Conservation (phyloP, 2,329 filamentous ascomycete species). For the Scopulariopsis brevicaulis region DNA sequence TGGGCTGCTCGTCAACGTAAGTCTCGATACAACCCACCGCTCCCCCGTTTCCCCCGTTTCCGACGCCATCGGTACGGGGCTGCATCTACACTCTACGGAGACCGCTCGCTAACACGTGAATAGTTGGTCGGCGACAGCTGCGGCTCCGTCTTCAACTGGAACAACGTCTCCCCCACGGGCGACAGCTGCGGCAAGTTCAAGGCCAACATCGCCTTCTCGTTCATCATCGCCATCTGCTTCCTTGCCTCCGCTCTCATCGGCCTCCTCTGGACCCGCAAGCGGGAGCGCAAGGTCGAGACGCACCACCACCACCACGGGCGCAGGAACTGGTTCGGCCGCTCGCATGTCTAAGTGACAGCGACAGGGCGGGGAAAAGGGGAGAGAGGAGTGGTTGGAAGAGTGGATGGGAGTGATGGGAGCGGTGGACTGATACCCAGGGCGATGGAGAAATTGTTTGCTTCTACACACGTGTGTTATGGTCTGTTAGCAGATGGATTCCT, state of each 20-base stretch:
- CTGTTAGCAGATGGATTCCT: no score
- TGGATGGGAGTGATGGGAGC: neutral
- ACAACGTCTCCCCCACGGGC: conserved; percentile 32
- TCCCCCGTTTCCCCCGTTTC: neutral
- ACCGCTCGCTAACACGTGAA: no score
- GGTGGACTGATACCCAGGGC: neutral
- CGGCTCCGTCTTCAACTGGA: conserved; percentile 49
- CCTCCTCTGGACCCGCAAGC: conserved; percentile 38
- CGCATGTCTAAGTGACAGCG: neutral
- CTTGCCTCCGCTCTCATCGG: conserved; percentile 50
- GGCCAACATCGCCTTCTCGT: conserved; percentile 59
- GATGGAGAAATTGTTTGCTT: no score
- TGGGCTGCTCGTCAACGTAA: conserved; percentile 51
- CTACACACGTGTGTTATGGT: no score
- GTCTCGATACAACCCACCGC: conserved; percentile 12
- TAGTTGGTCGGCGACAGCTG: conserved; percentile 31
- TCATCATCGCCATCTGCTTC: conserved; percentile 62
- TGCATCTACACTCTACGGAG: neutral
- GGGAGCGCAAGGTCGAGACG: conserved; percentile 20
- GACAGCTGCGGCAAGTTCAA: conserved; percentile 57
- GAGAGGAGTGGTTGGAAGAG: no score
- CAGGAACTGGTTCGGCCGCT: conserved; percentile 2
- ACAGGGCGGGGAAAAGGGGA: neutral
- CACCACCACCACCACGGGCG: conserved; percentile 8
- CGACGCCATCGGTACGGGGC: neutral